A percentile compares a stretch with the other conserved stretches of the same genome.
Conservation (phyloP, 257 asterid species). For the Paulownia fortunei region DNA sequence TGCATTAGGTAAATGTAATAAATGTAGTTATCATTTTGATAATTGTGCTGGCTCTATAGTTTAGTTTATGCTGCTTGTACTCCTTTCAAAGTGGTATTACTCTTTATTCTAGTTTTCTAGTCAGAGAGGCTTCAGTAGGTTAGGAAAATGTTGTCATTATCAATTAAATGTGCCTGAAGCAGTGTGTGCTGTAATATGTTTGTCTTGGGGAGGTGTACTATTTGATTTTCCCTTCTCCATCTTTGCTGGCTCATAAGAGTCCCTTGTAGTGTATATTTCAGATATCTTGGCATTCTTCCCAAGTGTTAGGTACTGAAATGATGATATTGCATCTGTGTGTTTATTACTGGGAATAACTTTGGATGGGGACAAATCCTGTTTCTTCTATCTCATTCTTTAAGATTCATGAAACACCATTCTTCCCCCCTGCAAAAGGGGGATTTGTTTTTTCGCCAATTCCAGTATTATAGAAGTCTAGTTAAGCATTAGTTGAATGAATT, state of each 20-base stretch:
- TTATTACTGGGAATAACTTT: constrained; percentile 9
- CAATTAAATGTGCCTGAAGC: constrained; percentile 10
- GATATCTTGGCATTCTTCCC: constrained; percentile 1
- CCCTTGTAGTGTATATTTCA: neutral
- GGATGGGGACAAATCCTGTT: neutral
- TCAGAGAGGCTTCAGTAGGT: neutral
- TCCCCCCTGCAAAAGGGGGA: neutral
- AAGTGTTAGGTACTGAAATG: neutral
- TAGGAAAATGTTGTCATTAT: neutral
- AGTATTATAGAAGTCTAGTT: neutral
- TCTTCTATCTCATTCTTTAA: neutral
- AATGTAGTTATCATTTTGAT: neutral
- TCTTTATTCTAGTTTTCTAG: neutral
- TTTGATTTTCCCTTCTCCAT: constrained; percentile 1
- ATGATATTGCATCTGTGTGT: neutral
- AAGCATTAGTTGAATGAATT: neutral
- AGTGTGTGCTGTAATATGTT: neutral
- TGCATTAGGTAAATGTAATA: constrained; percentile 17
- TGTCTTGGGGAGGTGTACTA: neutral
- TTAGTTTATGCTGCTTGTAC: constrained; percentile 12
- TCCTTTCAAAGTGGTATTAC: constrained; percentile 7
- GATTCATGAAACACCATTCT: constrained; percentile 2
- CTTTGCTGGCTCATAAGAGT: constrained; percentile 7
- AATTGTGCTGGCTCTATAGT: constrained; percentile 20
- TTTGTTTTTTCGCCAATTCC: neutral